These are phyloP conservation scores for Coemansia sp. DNA, from an alignment of 192 early-diverging fungal species.

Conservation along the genomic window DNA sequence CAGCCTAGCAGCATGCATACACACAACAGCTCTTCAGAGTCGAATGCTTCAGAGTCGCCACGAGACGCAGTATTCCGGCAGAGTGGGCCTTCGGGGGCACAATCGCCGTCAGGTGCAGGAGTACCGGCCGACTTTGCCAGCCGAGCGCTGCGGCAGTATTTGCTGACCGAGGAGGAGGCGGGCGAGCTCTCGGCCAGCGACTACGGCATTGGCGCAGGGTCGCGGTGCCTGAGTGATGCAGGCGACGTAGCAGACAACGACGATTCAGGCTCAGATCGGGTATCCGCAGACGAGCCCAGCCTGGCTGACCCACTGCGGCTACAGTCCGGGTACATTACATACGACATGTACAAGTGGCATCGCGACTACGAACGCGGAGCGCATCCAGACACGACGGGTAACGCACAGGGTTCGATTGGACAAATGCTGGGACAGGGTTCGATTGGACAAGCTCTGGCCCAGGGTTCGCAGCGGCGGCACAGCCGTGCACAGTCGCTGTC, in stretches of 20 bases:
- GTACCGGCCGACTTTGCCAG: conserved; percentile 25
- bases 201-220: conserved; percentile 1
- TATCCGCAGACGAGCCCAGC: neutral
- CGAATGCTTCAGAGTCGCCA: neutral
- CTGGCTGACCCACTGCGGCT: conserved; percentile 55
- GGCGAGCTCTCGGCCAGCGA: conserved; percentile 11
- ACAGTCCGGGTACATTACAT: conserved; percentile 74
- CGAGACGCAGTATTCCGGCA: neutral
- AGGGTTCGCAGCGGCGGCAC: conserved; percentile 5
- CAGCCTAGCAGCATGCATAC: neutral
- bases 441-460: neutral
- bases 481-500: conserved; percentile 24
- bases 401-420: no score
- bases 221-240: conserved; percentile 9
- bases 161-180: conserved; percentile 33
- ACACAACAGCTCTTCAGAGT: neutral
- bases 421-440: neutral
- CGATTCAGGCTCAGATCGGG: conserved; percentile 4
- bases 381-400: conserved; percentile 8
- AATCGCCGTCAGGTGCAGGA: neutral
- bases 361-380: conserved; percentile 43
- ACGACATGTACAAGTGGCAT: conserved; percentile 87
- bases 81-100: neutral
- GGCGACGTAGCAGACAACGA: conserved; percentile 10
- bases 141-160: conserved; percentile 25